Conservation (phyloP, 371 early-diverging fungal genomes). For the Syncephalastrum contaminatum region DNA sequence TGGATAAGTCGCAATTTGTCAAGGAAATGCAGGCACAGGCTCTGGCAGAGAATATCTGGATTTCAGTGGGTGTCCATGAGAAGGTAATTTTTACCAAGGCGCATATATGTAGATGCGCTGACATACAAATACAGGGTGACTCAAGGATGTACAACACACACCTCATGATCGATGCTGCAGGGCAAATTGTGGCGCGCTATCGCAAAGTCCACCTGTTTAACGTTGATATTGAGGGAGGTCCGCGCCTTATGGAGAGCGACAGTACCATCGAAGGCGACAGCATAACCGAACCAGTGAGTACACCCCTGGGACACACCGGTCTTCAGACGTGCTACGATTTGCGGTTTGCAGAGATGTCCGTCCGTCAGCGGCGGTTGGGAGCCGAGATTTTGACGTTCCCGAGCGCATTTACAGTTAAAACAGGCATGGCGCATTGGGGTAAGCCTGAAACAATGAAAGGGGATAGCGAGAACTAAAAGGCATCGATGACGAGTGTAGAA, state of each 20-base stretch:
- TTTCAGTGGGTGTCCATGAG: constrained; percentile 80
- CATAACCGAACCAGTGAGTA: constrained; percentile 51
- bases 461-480: neutral
- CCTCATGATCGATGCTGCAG: constrained; percentile 61
- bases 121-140: neutral
- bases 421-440: constrained; percentile 89
- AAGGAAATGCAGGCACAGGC: constrained; percentile 56
- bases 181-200: constrained; percentile 58
- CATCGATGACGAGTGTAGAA: constrained; percentile 34
- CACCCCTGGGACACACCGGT: constrained; percentile 75
- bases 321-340: constrained; percentile 81
- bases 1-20: constrained; percentile 56
- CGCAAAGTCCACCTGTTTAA: constrained; percentile 85
- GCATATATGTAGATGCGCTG: neutral
- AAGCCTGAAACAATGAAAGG: constrained; percentile 11
- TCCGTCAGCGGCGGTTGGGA: constrained; percentile 56
- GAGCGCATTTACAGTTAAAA: constrained; percentile 83
- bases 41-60: constrained; percentile 60
- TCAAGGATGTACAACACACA: constrained; percentile 66
- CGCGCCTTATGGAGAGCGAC: constrained; percentile 66
- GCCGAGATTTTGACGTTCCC: constrained; percentile 81
- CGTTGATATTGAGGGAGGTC: constrained; percentile 61
- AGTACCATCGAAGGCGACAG: constrained; percentile 55
- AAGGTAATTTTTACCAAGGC: constrained; percentile 25
- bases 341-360: constrained; percentile 75